These are phyloP conservation scores for Ophidiomyces ophidiicola DNA, from an alignment of 2,329 filamentous ascomycete genomes.

Conservation along the genomic window DNA sequence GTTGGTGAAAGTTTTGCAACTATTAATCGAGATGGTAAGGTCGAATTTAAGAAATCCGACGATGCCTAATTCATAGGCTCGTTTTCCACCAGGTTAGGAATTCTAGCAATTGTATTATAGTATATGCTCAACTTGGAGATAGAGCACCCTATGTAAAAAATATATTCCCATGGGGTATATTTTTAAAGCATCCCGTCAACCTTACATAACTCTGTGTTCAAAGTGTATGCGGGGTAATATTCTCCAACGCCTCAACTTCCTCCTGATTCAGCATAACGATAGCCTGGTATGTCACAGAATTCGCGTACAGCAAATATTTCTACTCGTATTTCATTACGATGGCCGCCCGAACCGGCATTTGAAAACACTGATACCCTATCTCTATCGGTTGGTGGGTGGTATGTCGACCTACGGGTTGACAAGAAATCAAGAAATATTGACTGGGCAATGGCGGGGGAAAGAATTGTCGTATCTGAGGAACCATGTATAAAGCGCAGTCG, in stretches of 20 bases:
- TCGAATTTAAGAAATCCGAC: constrained; percentile 10
- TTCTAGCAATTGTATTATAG: no score
- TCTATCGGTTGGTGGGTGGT: constrained; percentile 34
- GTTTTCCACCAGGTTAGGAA: not conserved
- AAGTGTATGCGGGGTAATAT: no score
- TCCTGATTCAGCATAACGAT: no score
- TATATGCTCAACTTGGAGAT: no score
- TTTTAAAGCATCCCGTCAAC: no score
- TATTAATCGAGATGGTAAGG: constrained; percentile 12
- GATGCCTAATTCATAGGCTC: not conserved
- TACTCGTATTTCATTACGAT: constrained; percentile 34
- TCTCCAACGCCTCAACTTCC: no score
- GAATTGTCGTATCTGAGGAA: constrained; percentile 26
- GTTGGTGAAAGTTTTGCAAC: constrained; percentile 9
- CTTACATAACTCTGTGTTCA: no score
- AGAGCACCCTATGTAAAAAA: no score
- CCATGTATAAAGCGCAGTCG: constrained; percentile 21
- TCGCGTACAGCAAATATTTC: constrained; percentile 19
- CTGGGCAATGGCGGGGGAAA: constrained; percentile 35
- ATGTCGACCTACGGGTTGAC: constrained; percentile 33
- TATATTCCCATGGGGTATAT: no score
- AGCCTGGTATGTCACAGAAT: not conserved
- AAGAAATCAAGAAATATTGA: constrained; percentile 27
- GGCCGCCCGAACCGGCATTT: constrained; percentile 30
- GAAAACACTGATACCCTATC: constrained; percentile 36